Base-by-base conservation (phyloP, 768 basidiomycete species). In the Leccinum boreale region DNA sequence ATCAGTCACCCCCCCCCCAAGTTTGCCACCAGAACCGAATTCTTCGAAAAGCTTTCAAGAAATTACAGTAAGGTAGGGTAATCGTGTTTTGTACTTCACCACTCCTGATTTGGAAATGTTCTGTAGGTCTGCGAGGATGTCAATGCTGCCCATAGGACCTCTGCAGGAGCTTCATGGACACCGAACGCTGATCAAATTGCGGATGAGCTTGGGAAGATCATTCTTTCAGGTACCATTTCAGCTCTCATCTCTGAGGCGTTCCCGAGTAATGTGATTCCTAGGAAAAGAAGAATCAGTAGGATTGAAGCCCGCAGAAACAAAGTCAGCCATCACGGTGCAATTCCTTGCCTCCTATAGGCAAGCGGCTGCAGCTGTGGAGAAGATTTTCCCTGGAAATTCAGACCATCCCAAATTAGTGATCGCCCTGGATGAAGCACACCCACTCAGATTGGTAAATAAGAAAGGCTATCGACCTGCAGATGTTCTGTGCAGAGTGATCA, bases 31-130 rank as follows among this genome's bases (percentile, higher is more conserved):
- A 57, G 58, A 29, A 9, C 8, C 0, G 29, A 26, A 3, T 57
- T 59, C 21, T 59, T 57, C 7, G 11, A 21, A 0, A 50, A n/a
- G 24, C 4, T 53, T 1, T 12, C 1, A 2, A 19, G 24, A 11
- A 35, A 24, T 12, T 61, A 61, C 15, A 5, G 3, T 1, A 17
- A 52, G 54, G 60, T 61, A 17, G 36, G 59, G 59, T 61, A 14
- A 19, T 9, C 15, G 4, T 19, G 19, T 21, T 0, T 19, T 2
- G 3, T 39, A 3, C 4, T 8, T 1, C 4, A 17, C 6, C n/a
- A 2, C 10, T 2, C n/a, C 2, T 19, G 4, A 31, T 33, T 17
- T 60, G 11, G 36, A 21, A 3, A 28, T 7, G 0, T 17, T 46
- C 4, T 23, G 1, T 35, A 61, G 60, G 31, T 17, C 4, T n/a